These are phyloP conservation scores for Candida corydali DNA, from an alignment of 805 yeast species.

Conservation along the genomic window DNA sequence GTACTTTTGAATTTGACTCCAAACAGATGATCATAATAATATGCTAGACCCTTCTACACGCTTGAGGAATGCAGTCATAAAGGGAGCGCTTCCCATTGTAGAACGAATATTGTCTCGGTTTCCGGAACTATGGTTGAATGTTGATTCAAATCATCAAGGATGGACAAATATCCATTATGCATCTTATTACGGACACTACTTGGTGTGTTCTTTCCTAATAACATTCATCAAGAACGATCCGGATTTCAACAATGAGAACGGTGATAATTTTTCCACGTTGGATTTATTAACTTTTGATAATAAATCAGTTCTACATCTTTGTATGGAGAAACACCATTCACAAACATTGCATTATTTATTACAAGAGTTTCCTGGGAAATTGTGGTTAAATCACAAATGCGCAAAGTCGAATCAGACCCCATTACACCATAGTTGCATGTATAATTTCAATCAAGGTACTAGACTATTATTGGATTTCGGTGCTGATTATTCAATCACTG, in stretches of 20 bases:
- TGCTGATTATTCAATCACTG: constrained; percentile 29
- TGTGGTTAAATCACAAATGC: constrained; percentile 35
- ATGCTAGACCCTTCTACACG: constrained; percentile 37
- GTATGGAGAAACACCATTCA: constrained; percentile 26
- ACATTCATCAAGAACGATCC: constrained; percentile 23
- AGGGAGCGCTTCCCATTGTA: constrained; percentile 36
- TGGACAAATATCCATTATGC: constrained; percentile 44
- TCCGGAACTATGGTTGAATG: constrained; percentile 43
- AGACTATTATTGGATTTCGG: constrained; percentile 38
- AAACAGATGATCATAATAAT: too few species aligned
- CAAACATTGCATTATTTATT: constrained; percentile 41
- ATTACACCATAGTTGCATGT: constrained; percentile 30
- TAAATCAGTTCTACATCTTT: constrained; percentile 33
- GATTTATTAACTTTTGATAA: constrained; percentile 37
- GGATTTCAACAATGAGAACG: constrained; percentile 3
- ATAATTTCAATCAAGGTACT: constrained; percentile 35
- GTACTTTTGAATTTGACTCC: too few species aligned
- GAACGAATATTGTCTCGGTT: constrained; percentile 33
- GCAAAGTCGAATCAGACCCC: constrained; percentile 32
- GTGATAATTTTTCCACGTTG: constrained; percentile 13
- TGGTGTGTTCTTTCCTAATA: constrained; percentile 38
- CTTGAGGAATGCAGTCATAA: constrained; percentile 34
- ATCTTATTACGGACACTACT: constrained; percentile 36
- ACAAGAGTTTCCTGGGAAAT: constrained; percentile 37
- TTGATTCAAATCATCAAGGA: constrained; percentile 29